A percentile compares a stretch with the other conserved stretches of the same genome.
Evolutionary conservation across 2,329 filamentous ascomycete species (phyloP).

Genomic region (Aplosporella prunicola): DNA sequence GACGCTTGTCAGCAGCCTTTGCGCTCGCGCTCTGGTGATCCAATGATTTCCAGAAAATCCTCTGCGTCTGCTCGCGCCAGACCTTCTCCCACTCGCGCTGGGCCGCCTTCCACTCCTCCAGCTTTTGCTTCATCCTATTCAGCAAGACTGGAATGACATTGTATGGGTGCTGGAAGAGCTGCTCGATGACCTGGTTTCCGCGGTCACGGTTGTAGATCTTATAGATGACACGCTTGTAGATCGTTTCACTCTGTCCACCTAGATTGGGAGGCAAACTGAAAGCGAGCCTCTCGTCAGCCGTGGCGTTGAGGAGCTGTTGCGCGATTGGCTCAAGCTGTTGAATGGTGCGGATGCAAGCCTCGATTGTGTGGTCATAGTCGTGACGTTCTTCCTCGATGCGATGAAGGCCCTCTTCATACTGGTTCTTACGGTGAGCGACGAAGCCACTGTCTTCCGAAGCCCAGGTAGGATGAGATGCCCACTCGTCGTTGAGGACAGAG

Average conservation of each 20-base stretch:
- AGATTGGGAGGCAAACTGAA: slow-evolving; percentile 78
- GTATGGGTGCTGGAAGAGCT: slow-evolving; percentile 76
- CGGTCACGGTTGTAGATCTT: slow-evolving; percentile 87
- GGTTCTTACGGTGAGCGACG: slow-evolving; percentile 94
- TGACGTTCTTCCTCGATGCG: slow-evolving; percentile 96
- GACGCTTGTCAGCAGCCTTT: slow-evolving; percentile 82
- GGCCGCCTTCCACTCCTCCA: slow-evolving; percentile 95
- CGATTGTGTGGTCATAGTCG: slow-evolving; percentile 97
- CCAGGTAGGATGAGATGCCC: slow-evolving; percentile 98
- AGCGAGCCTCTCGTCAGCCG: slow-evolving; percentile 55
- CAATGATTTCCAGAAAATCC: slow-evolving; percentile 90
- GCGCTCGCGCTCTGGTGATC: slow-evolving; percentile 93
- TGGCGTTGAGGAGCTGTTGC: slow-evolving; percentile 77
- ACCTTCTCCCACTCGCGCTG: slow-evolving; percentile 99
- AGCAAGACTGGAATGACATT: slow-evolving; percentile 83
- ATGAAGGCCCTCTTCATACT: slow-evolving; percentile 87
- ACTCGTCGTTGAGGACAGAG: slow-evolving; percentile 90
- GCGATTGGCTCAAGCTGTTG: slow-evolving; percentile 92
- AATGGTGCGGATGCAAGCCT: slow-evolving; percentile 88
- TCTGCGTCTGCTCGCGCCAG: slow-evolving; percentile 91
- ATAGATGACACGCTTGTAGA: slow-evolving; percentile 94
- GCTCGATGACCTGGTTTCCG: slow-evolving; percentile 74
- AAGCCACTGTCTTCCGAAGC: slow-evolving; percentile 97
- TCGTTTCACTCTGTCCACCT: slow-evolving; percentile 87
- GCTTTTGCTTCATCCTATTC: slow-evolving; percentile 84